A percentile compares a stretch with the other conserved stretches of the same genome.
These are phyloP conservation scores for Moniliella sp. DNA, from an alignment of 1,284 basidiomycete species.

Conservation along the genomic window DNA sequence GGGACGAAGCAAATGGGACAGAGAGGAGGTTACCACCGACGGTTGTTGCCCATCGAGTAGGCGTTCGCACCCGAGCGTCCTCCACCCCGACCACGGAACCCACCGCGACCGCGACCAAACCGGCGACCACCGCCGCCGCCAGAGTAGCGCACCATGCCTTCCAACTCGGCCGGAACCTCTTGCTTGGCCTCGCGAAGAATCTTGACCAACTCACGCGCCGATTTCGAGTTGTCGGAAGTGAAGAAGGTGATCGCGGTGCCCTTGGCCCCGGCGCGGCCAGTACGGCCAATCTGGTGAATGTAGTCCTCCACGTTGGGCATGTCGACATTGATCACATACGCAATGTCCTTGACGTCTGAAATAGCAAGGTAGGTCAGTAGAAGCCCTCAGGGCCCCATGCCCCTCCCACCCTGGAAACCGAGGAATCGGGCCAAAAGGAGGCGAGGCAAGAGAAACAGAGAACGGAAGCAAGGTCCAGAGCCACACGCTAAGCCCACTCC, in stretches of 20 bases:
- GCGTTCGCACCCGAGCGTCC: constrained; percentile 21
- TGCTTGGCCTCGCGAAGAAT: constrained; percentile 81
- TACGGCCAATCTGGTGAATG: constrained; percentile 71
- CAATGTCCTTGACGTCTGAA: constrained; percentile 89
- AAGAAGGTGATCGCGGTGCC: constrained; percentile 90
- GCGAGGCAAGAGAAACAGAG: too few species aligned
- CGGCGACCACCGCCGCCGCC: constrained; percentile 22
- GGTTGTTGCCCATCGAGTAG: constrained; percentile 9
- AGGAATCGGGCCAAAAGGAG: too few species aligned
- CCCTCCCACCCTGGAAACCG: too few species aligned
- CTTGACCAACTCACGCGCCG: constrained; percentile 66
- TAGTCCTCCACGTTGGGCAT: too few species aligned
- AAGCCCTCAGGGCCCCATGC: too few species aligned
- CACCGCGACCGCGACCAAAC: constrained; percentile 15
- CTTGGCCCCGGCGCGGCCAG: constrained; percentile 46
- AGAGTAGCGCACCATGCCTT: constrained; percentile 74
- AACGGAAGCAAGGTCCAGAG: too few species aligned
- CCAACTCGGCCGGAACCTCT: constrained; percentile 60
- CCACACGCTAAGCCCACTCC: too few species aligned
- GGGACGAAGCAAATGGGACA: too few species aligned
- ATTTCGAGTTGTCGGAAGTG: constrained; percentile 58
- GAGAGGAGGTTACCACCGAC: too few species aligned
- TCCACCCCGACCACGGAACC: constrained; percentile 8
- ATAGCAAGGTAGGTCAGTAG: too few species aligned
- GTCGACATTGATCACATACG: too few species aligned